Percentiles rank a stretch among this genome's conserved stretches.
phyloP scores from a whole-genome alignment of 768 basidiomycete genomes.

The Naganishia randhawae region DNA sequence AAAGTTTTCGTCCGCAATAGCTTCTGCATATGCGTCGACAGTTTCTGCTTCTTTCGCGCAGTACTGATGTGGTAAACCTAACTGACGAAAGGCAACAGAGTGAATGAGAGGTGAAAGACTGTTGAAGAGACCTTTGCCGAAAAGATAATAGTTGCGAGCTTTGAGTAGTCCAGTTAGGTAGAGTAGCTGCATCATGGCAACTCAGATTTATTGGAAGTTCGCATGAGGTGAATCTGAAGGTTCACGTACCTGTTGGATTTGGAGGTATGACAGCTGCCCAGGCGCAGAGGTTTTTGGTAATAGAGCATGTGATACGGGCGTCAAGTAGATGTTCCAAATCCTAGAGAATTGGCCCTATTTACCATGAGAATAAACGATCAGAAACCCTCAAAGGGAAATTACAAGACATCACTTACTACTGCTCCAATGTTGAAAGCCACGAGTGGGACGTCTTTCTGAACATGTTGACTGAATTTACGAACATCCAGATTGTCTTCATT shows the following conservation, averaged over 20 bases:
- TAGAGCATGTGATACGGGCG: slow-evolving; percentile 82
- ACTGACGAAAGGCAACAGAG: slow-evolving; percentile 73
- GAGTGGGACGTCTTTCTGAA: slow-evolving; percentile 65
- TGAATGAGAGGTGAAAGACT: slow-evolving; percentile 92
- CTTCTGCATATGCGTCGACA: slow-evolving; percentile 64
- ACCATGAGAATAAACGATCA: not conserved
- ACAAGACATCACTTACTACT: slow-evolving; percentile 35
- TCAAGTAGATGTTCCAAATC: slow-evolving; percentile 77
- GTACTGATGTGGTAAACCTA: slow-evolving; percentile 83
- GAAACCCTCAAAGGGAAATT: not conserved
- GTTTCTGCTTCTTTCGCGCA: slow-evolving; percentile 67
- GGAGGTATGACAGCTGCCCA: slow-evolving; percentile 81
- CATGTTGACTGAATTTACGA: slow-evolving; percentile 64
- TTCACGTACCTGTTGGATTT: slow-evolving; percentile 60
- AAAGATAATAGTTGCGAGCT: slow-evolving; percentile 70
- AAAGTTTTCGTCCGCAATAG: slow-evolving; percentile 66
- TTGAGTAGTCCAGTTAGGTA: slow-evolving; percentile 77
- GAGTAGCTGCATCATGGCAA: slow-evolving; percentile 55
- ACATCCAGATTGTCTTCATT: slow-evolving; percentile 76
- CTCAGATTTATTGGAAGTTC: not conserved
- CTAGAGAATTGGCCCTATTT: slow-evolving; percentile 76
- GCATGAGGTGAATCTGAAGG: not conserved
- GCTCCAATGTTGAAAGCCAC: slow-evolving; percentile 90
- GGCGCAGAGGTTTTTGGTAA: slow-evolving; percentile 82
- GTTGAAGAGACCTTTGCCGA: slow-evolving; percentile 79